Percentiles rank a stretch among this genome's conserved stretches.
phyloP scores from a whole-genome alignment of 1,284 basidiomycete genomes.

The Leccinum fallax region DNA sequence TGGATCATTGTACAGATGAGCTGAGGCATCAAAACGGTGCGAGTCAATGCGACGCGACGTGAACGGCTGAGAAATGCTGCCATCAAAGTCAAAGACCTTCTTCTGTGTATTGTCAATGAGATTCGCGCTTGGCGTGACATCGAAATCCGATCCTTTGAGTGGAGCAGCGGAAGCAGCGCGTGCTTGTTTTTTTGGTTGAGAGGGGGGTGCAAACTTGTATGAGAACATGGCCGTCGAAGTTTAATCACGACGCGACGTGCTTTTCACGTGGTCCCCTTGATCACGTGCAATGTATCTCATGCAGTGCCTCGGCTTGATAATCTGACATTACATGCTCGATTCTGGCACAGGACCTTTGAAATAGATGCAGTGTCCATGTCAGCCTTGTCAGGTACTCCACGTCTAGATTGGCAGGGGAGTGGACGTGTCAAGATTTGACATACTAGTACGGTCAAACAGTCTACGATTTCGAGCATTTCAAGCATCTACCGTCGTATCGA shows the following conservation, averaged over 20 bases:
- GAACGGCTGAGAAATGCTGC: slow-evolving; percentile 12
- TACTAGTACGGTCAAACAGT: too few species aligned
- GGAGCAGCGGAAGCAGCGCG: slow-evolving; percentile 3
- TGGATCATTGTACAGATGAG: slow-evolving; percentile 4
- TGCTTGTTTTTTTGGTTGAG: slow-evolving; percentile 13
- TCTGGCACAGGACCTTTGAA: too few species aligned
- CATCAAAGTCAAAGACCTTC: slow-evolving; percentile 10
- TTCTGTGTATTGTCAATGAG: slow-evolving; percentile 7
- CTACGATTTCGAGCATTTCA: too few species aligned
- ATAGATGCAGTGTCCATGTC: too few species aligned
- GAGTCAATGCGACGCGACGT: slow-evolving; percentile 17
- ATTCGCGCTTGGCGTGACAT: slow-evolving; percentile 10
- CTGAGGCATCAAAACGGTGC: slow-evolving; percentile 8
- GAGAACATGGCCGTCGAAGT: slow-evolving; percentile 17
- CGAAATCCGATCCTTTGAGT: slow-evolving; percentile 12
- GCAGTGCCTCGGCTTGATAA: too few species aligned
- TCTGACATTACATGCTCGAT: too few species aligned
- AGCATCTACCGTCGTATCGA: too few species aligned
- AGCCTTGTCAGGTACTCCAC: too few species aligned
- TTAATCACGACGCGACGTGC: not conserved
- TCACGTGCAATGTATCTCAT: not conserved
- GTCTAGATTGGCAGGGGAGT: too few species aligned
- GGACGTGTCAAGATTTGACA: too few species aligned
- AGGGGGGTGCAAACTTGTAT: slow-evolving; percentile 22
- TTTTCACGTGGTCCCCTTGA: not conserved